Evolutionary conservation across 2,329 filamentous ascomycete genomes (phyloP).

Genomic region (Kalmusia sp.): DNA sequence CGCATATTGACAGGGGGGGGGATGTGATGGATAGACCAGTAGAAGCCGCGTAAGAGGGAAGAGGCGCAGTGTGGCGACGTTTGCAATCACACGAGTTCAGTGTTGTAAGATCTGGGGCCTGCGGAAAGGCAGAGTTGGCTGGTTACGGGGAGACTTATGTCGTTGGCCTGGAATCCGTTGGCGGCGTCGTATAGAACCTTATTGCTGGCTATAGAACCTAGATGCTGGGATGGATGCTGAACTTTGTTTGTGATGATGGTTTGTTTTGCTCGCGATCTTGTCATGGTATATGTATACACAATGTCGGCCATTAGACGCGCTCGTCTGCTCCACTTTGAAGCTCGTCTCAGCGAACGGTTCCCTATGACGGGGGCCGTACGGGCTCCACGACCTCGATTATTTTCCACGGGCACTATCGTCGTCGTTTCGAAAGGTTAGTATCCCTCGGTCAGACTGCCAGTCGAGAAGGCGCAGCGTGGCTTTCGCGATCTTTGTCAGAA

Average conservation of each 20-base stretch:
- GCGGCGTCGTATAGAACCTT: background rate
- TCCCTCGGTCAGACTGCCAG: constrained; percentile 3
- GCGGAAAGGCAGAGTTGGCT: background rate
- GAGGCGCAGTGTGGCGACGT: background rate
- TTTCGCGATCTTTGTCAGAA: constrained; percentile 5
- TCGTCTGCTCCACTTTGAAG: constrained; percentile 1
- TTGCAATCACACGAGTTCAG: background rate
- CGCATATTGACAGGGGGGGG: constrained; percentile 9
- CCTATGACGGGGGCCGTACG: constrained; percentile 11
- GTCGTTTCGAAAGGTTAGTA: background rate
- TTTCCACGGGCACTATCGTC: constrained; percentile 5
- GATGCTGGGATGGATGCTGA: background rate
- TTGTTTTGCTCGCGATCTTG: background rate
- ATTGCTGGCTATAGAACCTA: too few relatives aligned
- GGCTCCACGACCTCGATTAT: constrained; percentile 6
- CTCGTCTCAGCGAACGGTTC: constrained; percentile 4
- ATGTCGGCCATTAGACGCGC: background rate
- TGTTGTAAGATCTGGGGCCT: constrained; percentile 1
- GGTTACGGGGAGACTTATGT: background rate
- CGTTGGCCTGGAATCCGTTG: background rate
- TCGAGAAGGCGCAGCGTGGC: constrained; percentile 1
- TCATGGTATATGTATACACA: constrained; percentile 1
- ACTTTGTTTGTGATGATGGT: background rate
- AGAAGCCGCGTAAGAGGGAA: background rate
- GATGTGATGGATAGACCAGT: background rate